phyloP scores from a whole-genome alignment of 2,329 filamentous ascomycete species.

The Xylaria sp. region DNA sequence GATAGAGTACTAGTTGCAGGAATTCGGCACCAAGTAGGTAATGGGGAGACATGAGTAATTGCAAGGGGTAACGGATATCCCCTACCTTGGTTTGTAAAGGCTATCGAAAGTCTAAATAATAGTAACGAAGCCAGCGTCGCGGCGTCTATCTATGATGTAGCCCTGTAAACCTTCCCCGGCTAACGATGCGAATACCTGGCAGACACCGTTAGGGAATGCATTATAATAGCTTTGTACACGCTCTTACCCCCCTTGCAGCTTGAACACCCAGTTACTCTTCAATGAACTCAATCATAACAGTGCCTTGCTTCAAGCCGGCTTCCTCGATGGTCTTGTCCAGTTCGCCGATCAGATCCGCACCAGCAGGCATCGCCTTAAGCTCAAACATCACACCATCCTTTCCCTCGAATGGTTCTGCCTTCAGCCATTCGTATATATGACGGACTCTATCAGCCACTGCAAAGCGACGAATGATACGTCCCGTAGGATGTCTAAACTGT shows the following conservation, averaged over 20 bases:
- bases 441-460: conserved; percentile 74
- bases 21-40: too few species aligned
- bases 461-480: conserved; percentile 89
- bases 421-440: conserved; percentile 95
- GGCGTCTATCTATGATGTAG: conserved; percentile 24
- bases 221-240: not conserved
- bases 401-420: conserved; percentile 81
- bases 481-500: conserved; percentile 86
- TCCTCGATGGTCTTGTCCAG: conserved; percentile 78
- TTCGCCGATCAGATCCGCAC: conserved; percentile 79
- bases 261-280: conserved; percentile 53
- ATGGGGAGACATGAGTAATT: not conserved
- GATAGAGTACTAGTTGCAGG: too few species aligned
- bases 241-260: not conserved
- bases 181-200: conserved; percentile 3
- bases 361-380: conserved; percentile 77
- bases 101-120: conserved; percentile 16
- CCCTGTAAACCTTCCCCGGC: not conserved
- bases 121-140: not conserved
- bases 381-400: conserved; percentile 83
- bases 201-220: not conserved
- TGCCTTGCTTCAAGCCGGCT: conserved; percentile 87
- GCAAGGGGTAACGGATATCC: not conserved
- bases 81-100: conserved; percentile 2
- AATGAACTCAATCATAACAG: conserved; percentile 92